Base-by-base conservation (phyloP, 225 moss, liverwort and hornwort genomes). In the Marchantia paleacea region DNA sequence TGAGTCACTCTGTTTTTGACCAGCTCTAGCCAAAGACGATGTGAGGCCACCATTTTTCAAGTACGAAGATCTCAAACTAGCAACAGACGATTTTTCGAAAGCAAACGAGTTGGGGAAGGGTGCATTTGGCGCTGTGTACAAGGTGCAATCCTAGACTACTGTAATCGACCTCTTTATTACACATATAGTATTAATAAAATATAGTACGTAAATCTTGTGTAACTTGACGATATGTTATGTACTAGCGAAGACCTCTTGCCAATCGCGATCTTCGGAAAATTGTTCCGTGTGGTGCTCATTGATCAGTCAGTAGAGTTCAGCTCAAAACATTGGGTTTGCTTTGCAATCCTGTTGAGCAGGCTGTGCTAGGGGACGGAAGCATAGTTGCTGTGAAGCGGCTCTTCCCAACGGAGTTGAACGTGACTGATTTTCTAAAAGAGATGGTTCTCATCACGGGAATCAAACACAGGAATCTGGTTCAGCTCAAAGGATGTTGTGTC, bases 371-470 rank as follows among this genome's bases (percentile, higher is more conserved):
- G 0, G 80, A 80, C 39, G 71, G 57, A 58, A 70, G 55, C 12
- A 22, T 22, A 29, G 12, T 71, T 6, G 80, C 72, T 16, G 72
- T 80, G 47, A 80, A 80, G 72, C 53, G 54, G 48, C 61, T 79
- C 25, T 66, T 25, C 39, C n/a, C 28, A 14, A 29, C 79, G n/a
- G 0, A 20, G 3, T 77, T 71, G 70, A 48, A 64, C 10, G 70
- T 84, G 12, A 24, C 28, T 3, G 84, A 84, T 7, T 84, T 84
- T 52, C n/a, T 84, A 20, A 84, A 84, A 3, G 92, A 89, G 72
- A 82, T 92, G 69, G 84, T 92, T 26, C 85, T 89, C 48, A 92
- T 92, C 73, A 86, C 89, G 47, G 82, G 91, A 69, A 88, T 92
- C 64, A 89, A 81, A 72, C 92, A 92, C 75, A 81, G 85, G 65